Conservation (phyloP, 495 filamentous ascomycete species). For the Diplogelasinospora grovesii region DNA sequence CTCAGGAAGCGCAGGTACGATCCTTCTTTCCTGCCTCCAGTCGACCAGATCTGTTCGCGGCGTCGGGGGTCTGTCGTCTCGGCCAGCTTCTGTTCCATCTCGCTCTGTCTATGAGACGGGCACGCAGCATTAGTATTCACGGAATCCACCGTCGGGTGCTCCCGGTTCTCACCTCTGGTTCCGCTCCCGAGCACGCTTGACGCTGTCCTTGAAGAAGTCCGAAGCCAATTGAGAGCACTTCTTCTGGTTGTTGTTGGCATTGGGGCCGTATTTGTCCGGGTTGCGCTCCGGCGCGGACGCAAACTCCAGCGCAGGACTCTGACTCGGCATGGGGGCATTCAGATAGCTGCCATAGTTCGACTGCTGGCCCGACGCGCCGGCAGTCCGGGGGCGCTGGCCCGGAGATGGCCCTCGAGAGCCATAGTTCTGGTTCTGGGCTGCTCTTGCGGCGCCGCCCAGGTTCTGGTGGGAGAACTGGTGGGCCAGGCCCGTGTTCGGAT, state of each 20-base stretch:
- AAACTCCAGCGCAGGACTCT: conserved; percentile 43
- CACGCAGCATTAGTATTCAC: neutral
- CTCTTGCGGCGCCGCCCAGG: conserved; percentile 60
- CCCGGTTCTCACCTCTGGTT: conserved; percentile 66
- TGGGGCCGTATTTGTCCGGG: conserved; percentile 63
- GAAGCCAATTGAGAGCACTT: conserved; percentile 71
- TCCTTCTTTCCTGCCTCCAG: conserved; percentile 74
- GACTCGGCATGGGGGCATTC: conserved; percentile 52
- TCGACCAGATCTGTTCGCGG: conserved; percentile 67
- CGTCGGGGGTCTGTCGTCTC: conserved; percentile 66
- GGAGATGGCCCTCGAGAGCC: conserved; percentile 62
- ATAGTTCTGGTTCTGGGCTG: conserved; percentile 63
- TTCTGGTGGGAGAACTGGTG: conserved; percentile 98
- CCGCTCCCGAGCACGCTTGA: conserved; percentile 81
- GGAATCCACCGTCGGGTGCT: no score
- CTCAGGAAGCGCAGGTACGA: conserved; percentile 90
- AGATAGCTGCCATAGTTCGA: conserved; percentile 56
- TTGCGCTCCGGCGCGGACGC: conserved; percentile 60
- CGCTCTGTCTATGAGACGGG: conserved; percentile 59
- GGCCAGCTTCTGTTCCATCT: conserved; percentile 76
- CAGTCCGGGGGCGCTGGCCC: conserved; percentile 68
- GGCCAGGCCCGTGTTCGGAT: conserved; percentile 75
- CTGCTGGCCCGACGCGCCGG: conserved; percentile 55
- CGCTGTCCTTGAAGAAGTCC: conserved; percentile 93
- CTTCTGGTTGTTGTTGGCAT: conserved; percentile 61